A percentile compares a stretch with the other conserved stretches of the same genome.
Evolutionary conservation across 2,329 filamentous ascomycete genomes (phyloP).

Genomic region (Exophiala sideris): DNA sequence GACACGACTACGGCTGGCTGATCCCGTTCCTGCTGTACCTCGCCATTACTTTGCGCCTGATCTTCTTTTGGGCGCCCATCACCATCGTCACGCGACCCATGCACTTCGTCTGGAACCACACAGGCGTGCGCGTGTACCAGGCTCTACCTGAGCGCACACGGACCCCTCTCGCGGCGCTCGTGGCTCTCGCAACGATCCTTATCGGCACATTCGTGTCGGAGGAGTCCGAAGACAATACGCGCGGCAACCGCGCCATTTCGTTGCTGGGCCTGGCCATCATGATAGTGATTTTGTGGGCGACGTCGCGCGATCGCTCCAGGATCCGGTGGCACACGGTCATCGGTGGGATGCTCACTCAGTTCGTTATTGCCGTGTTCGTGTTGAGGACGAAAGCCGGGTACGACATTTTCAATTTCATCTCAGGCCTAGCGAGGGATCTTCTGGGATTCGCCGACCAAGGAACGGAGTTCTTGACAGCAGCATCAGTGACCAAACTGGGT

Average conservation of each 20-base stretch:
- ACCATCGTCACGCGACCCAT: constrained; percentile 64
- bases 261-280: constrained; percentile 74
- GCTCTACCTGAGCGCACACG: constrained; percentile 66
- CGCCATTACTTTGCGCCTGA: constrained; percentile 66
- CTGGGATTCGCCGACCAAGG: constrained; percentile 74
- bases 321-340: constrained; percentile 73
- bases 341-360: constrained; percentile 83
- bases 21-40: constrained; percentile 82
- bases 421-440: constrained; percentile 67
- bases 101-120: constrained; percentile 64
- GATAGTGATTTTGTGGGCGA: constrained; percentile 63
- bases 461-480: constrained; percentile 65
- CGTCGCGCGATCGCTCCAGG: constrained; percentile 65
- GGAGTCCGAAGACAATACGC: constrained; percentile 71
- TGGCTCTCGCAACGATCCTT: constrained; percentile 70
- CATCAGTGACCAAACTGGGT: constrained; percentile 39
- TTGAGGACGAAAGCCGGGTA: constrained; percentile 75
- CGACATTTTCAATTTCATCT: constrained; percentile 90
- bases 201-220: constrained; percentile 71
- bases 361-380: constrained; percentile 84
- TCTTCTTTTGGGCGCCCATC: constrained; percentile 71
- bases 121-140: constrained; percentile 56
- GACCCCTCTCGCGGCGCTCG: constrained; percentile 58
- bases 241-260: constrained; percentile 74
- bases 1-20: constrained; percentile 72